Evolutionary conservation across 345 rosid species (phyloP).

Genomic region (Arabidopsis thaliana): DNA sequence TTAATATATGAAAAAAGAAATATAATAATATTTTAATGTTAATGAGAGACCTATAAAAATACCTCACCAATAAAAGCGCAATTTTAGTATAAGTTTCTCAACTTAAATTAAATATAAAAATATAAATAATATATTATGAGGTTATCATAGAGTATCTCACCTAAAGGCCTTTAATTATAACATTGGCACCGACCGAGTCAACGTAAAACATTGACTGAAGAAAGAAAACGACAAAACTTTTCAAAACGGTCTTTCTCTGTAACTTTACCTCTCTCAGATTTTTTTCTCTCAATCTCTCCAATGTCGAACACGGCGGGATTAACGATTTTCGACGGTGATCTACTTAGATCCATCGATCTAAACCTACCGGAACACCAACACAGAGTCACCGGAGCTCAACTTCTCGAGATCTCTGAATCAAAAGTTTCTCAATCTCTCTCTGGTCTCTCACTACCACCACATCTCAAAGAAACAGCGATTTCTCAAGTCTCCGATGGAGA

Average conservation of each 20-base stretch:
- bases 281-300: constrained; percentile 17
- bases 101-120: too few species aligned
- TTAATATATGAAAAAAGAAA: too few species aligned
- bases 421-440: constrained; percentile 57
- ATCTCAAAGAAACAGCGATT: constrained; percentile 60
- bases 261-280: background rate
- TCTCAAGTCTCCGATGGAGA: constrained; percentile 46
- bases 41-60: too few species aligned
- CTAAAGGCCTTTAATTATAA: background rate
- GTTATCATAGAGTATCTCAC: too few species aligned
- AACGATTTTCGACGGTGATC: constrained; percentile 69
- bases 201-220: constrained; percentile 14
- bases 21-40: too few species aligned
- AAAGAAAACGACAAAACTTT: background rate
- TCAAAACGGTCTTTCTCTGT: constrained; percentile 19
- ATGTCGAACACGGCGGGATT: constrained; percentile 71
- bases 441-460: constrained; percentile 66
- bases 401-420: constrained; percentile 66
- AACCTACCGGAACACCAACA: constrained; percentile 48
- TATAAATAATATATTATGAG: too few species aligned
- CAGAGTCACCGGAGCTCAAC: constrained; percentile 60
- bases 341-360: constrained; percentile 58
- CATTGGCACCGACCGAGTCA: constrained; percentile 1
- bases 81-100: too few species aligned
- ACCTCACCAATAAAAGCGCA: too few species aligned